A percentile compares a stretch with the other conserved stretches of the same genome.
Conservation (phyloP, 2,329 filamentous ascomycete species). For the Colletotrichum tanaceti region DNA sequence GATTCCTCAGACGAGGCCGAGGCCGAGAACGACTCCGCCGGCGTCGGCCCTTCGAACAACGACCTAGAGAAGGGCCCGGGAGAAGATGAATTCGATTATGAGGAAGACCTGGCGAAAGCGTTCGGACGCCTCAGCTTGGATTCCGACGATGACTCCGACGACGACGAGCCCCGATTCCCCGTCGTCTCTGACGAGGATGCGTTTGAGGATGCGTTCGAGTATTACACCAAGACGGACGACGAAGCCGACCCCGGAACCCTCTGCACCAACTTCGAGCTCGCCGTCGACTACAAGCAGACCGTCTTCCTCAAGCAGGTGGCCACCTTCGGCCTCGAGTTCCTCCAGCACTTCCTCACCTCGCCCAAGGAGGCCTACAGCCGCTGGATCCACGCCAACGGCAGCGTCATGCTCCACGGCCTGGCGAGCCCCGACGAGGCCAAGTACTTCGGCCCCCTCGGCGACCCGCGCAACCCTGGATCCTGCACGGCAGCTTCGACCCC, state of each 20-base stretch:
- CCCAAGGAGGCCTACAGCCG: not conserved
- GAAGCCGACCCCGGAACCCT: not conserved
- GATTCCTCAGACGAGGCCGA: not conserved
- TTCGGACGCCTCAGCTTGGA: not conserved
- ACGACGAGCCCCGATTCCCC: not conserved
- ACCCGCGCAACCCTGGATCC: not conserved
- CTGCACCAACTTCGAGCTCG: not conserved
- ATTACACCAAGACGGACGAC: not conserved
- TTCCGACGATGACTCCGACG: not conserved
- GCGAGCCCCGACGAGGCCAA: not conserved
- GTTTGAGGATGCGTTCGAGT: not conserved
- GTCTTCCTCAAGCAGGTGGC: slow-evolving; percentile 18
- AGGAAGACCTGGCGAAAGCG: too few species aligned
- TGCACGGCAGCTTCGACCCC: not conserved
- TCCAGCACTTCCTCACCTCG: not conserved
- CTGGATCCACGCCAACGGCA: slow-evolving; percentile 6
- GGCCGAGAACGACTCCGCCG: not conserved
- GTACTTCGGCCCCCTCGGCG: not conserved
- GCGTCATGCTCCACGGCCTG: not conserved
- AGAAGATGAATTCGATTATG: too few species aligned
- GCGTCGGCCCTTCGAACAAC: not conserved
- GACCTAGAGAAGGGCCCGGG: too few species aligned
- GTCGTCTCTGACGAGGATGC: not conserved
- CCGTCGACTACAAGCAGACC: slow-evolving; percentile 2
- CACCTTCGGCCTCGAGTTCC: slow-evolving; percentile 18